These are phyloP conservation scores for Furcasterigmium furcatum DNA, from an alignment of 2,329 filamentous ascomycete species.

Conservation along the genomic window DNA sequence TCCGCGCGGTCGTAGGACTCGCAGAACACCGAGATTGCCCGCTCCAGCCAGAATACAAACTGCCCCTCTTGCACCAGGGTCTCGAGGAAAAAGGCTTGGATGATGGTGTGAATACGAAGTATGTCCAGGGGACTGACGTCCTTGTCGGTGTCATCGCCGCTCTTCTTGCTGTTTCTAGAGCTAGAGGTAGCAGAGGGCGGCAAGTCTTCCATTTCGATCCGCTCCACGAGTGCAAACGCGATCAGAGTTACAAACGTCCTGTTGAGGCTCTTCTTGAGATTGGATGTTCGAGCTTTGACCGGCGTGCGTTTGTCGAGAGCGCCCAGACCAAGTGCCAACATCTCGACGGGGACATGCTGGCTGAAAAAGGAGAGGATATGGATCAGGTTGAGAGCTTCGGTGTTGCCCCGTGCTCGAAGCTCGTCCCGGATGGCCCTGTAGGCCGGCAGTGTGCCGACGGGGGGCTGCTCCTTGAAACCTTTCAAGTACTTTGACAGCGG, in stretches of 20 bases:
- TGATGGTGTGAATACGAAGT: conserved; percentile 46
- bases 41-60: conserved; percentile 44
- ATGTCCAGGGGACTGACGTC: conserved; percentile 44
- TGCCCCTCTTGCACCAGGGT: conserved; percentile 36
- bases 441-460: conserved; percentile 44
- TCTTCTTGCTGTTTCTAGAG: conserved; percentile 27
- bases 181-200: conserved; percentile 37
- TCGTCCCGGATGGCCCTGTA: conserved; percentile 47
- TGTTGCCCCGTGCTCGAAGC: conserved; percentile 39
- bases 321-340: conserved; percentile 54
- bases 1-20: conserved; percentile 44
- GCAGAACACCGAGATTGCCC: conserved; percentile 44
- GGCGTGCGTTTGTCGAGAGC: conserved; percentile 42
- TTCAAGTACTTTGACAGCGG: conserved; percentile 60
- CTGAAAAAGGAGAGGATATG: conserved; percentile 63
- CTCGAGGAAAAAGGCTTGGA: conserved; percentile 51
- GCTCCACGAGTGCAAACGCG: conserved; percentile 47
- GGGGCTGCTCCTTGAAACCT: conserved; percentile 52
- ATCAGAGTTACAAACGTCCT: conserved; percentile 48
- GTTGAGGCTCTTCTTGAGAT: conserved; percentile 35
- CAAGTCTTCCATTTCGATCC: conserved; percentile 40
- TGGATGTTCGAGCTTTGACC: conserved; percentile 35
- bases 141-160: conserved; percentile 9
- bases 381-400: conserved; percentile 61
- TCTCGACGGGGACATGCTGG: conserved; percentile 62